These are phyloP conservation scores for Neopestalotiopsis rosae DNA, from an alignment of 2,329 filamentous ascomycete genomes.

Conservation along the genomic window DNA sequence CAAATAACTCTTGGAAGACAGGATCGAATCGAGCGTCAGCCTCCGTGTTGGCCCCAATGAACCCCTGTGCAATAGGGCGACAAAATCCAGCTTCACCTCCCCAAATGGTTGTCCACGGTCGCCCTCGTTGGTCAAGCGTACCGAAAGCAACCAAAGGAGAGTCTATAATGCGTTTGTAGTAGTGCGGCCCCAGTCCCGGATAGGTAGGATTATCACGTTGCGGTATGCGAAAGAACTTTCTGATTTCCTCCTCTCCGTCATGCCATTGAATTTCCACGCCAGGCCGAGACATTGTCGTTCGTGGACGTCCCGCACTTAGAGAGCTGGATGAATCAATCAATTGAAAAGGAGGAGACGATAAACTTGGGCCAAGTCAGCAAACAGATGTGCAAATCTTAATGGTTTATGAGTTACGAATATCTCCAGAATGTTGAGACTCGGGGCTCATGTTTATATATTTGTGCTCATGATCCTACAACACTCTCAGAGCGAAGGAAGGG, in stretches of 20 bases:
- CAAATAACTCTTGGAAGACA: slow-evolving; percentile 68
- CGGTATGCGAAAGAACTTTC: slow-evolving; percentile 64
- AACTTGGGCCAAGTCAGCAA: background rate
- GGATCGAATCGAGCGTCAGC: slow-evolving; percentile 72
- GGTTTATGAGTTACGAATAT: too few species aligned
- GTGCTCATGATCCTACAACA: too few species aligned
- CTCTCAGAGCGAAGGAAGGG: too few species aligned
- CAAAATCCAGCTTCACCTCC: slow-evolving; percentile 76
- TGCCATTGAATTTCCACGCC: slow-evolving; percentile 53
- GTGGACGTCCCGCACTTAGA: background rate
- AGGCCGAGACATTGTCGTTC: slow-evolving; percentile 1
- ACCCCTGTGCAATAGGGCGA: slow-evolving; percentile 62
- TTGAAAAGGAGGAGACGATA: background rate
- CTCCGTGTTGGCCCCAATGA: slow-evolving; percentile 67
- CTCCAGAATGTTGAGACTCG: too few species aligned
- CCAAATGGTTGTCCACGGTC: slow-evolving; percentile 80
- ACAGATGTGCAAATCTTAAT: background rate
- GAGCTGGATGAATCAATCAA: too few species aligned
- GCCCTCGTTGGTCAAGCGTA: slow-evolving; percentile 66
- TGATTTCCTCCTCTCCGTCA: slow-evolving; percentile 70
- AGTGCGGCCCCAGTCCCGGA: slow-evolving; percentile 64
- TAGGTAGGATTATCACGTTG: slow-evolving; percentile 69
- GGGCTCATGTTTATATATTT: too few species aligned
- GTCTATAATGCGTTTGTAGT: slow-evolving; percentile 62
- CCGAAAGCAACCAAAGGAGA: slow-evolving; percentile 77